A percentile compares a stretch with the other conserved stretches of the same genome.
phyloP scores from a whole-genome alignment of 2,329 filamentous ascomycete species.

The Trichoderma sp. region DNA sequence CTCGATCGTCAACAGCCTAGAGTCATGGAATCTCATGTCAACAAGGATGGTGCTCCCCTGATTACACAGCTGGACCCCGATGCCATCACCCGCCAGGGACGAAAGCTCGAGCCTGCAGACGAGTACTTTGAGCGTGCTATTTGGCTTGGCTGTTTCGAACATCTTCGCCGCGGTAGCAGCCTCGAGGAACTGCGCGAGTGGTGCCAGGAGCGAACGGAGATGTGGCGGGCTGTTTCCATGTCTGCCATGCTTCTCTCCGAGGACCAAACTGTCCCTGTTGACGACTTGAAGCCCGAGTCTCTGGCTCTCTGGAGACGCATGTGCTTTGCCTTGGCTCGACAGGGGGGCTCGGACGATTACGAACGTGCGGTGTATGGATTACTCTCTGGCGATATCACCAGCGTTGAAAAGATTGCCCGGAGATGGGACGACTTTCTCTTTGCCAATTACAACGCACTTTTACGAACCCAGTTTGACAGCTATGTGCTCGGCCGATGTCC shows the following conservation, averaged over 20 bases:
- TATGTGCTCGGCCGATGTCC: constrained; percentile 60
- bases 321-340: constrained; percentile 68
- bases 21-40: constrained; percentile 55
- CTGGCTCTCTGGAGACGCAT: constrained; percentile 72
- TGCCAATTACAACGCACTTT: constrained; percentile 79
- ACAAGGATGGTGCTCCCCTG: constrained; percentile 60
- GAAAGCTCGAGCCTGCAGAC: constrained; percentile 76
- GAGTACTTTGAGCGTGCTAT: constrained; percentile 85
- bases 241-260: constrained; percentile 65
- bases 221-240: constrained; percentile 83
- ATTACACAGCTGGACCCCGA: constrained; percentile 92
- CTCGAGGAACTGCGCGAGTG: constrained; percentile 75
- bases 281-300: constrained; percentile 41
- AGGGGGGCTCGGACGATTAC: constrained; percentile 68
- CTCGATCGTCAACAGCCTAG: constrained; percentile 61
- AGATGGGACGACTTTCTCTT: constrained; percentile 87
- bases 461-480: constrained; percentile 75
- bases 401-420: constrained; percentile 72
- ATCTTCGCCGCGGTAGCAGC: constrained; percentile 78
- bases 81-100: constrained; percentile 74
- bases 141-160: constrained; percentile 92
- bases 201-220: constrained; percentile 81
- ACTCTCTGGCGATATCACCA: constrained; percentile 77
- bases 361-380: constrained; percentile 89
- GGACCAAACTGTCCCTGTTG: constrained; percentile 41